Percentiles rank a stretch among this genome's conserved stretches.
Conservation (phyloP, 2,329 filamentous ascomycete species). For the Nothomitra cinnamomea region DNA sequence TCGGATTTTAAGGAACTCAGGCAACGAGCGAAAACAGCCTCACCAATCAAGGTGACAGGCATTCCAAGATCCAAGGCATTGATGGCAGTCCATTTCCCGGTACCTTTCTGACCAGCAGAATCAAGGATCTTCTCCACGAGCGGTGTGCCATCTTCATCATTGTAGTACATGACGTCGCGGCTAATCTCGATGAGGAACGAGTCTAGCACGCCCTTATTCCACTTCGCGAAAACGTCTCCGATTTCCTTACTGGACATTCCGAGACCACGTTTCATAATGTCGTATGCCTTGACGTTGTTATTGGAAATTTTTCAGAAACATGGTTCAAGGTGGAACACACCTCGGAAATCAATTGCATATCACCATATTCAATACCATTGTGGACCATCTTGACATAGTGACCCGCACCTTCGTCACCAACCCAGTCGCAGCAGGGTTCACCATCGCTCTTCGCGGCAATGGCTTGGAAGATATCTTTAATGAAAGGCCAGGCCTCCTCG, state of each 20-base stretch:
- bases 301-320: background rate
- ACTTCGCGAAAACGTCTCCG: slow-evolving; percentile 81
- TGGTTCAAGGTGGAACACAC: slow-evolving; percentile 32
- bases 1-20: slow-evolving; percentile 87
- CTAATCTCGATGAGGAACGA: slow-evolving; percentile 99
- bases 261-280: slow-evolving; percentile 98
- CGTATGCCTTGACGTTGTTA: slow-evolving; percentile 56
- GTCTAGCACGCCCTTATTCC: slow-evolving; percentile 97
- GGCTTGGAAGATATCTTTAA: slow-evolving; percentile 98
- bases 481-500: slow-evolving; percentile 92
- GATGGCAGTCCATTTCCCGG: slow-evolving; percentile 99
- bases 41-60: slow-evolving; percentile 95
- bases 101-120: slow-evolving; percentile 97
- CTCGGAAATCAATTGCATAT: slow-evolving; percentile 99
- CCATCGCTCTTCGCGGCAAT: slow-evolving; percentile 95
- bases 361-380: slow-evolving; percentile 99
- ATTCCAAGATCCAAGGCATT: slow-evolving; percentile 97
- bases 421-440: slow-evolving; percentile 98
- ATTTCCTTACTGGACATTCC: slow-evolving; percentile 86
- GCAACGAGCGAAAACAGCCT: slow-evolving; percentile 91
- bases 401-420: slow-evolving; percentile 96
- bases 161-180: slow-evolving; percentile 95
- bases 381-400: slow-evolving; percentile 99
- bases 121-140: slow-evolving; percentile 98
- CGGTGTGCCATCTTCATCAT: slow-evolving; percentile 78